Evolutionary conservation across 768 basidiomycete genomes (phyloP), one percentile per base, ranked within the genome.

Genomic region (Tephrocybe sp.): DNA sequence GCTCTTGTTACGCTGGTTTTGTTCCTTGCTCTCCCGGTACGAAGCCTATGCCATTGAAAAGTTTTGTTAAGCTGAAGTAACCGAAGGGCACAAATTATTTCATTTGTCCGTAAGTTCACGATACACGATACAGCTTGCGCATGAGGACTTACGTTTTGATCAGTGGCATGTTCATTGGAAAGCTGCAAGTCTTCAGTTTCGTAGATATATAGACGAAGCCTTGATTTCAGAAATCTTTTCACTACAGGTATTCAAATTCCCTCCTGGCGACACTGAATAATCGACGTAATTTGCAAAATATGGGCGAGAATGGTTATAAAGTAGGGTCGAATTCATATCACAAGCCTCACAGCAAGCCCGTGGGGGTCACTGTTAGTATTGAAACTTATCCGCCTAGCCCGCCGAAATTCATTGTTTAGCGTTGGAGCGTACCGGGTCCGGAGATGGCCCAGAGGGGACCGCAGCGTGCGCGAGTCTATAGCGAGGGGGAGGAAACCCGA

Each of bases 1-100:
- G 46, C 49, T 19, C 7, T 45, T 9, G 13, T 45, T 22, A 18
- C 43, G 8, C 43, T 51, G n/a, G 26, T 44, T 25, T 50, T 60
- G 13, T 63, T 54, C 18, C 19, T 51, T 45, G 19, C 50, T 27
- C 21, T 37, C 24, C 50, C 43, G 16, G 50, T 51, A 24, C 11
- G 50, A 19, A 18, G 11, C 15, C 8, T 4, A 19, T 27, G 9
- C 16, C 4, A 9, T 39, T 4, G 9, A 2, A 21, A 36, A 39
- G 22, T 32, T 9, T 15, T 6, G n/a, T 12, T 4, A 25, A n/a
- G 16, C 16, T 22, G 9, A 39, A 21, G 39, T 11, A 3, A 34
- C 19, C 16, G 1, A 16, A 51, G 50, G 19, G 45, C 25, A 1
- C 16, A 2, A 51, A 39, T 22, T 51, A 51, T 16, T 51, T 51